phyloP scores from a whole-genome alignment of 495 filamentous ascomycete genomes.

The Talaromyces stipitatus region DNA sequence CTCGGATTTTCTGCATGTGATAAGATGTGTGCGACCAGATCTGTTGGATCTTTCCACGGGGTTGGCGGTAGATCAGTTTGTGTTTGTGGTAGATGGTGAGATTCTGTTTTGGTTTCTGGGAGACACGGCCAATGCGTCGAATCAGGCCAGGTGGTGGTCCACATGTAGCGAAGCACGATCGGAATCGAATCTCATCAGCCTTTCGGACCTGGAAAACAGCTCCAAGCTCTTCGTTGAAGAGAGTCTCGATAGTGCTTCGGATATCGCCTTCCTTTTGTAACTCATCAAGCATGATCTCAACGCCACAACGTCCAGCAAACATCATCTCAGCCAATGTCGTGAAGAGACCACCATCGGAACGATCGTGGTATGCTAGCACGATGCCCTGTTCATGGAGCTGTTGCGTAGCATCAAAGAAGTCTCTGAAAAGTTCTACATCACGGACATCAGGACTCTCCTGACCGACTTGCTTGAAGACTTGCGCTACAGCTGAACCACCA shows the following conservation, averaged over 20 bases:
- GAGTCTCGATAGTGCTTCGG: conserved; percentile 58
- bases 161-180: conserved; percentile 84
- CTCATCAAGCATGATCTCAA: conserved; percentile 74
- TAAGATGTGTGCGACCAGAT: conserved; percentile 84
- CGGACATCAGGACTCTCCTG: conserved; percentile 78
- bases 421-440: conserved; percentile 71
- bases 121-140: conserved; percentile 71
- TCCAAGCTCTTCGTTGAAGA: conserved; percentile 97
- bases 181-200: conserved; percentile 76
- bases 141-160: conserved; percentile 77
- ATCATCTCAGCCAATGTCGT: conserved; percentile 96
- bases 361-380: conserved; percentile 92
- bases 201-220: conserved; percentile 92
- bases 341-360: conserved; percentile 87
- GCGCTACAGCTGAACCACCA: conserved; percentile 88
- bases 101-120: conserved; percentile 62
- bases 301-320: conserved; percentile 90
- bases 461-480: conserved; percentile 84
- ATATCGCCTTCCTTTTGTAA: conserved; percentile 49
- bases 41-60: conserved; percentile 71
- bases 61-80: conserved; percentile 56
- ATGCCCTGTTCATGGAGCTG: conserved; percentile 80
- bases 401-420: conserved; percentile 85
- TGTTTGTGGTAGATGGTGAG: conserved; percentile 67
- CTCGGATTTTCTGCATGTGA: conserved; percentile 83